Conservation (phyloP, 2,329 filamentous ascomycete species). For the Teratosphaeria nubilosa region DNA sequence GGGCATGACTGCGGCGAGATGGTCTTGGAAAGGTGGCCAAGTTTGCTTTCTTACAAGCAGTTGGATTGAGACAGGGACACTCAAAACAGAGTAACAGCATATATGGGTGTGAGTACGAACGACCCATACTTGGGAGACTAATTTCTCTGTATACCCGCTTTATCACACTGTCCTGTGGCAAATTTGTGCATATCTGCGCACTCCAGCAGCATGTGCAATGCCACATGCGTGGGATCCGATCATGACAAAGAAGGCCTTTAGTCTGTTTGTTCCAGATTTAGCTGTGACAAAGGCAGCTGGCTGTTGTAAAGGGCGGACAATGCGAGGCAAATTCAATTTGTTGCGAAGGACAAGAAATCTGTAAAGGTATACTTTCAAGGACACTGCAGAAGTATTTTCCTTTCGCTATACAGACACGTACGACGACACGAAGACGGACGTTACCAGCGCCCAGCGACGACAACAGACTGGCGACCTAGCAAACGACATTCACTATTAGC, state of each 20-base stretch:
- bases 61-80: too few relatives aligned
- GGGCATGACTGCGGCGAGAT: too few relatives aligned
- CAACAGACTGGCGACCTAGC: background rate
- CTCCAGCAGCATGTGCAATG: background rate
- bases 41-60: too few relatives aligned
- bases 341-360: background rate
- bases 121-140: too few relatives aligned
- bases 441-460: background rate
- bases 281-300: background rate
- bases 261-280: background rate
- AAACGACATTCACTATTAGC: background rate
- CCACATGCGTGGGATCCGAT: background rate
- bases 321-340: background rate
- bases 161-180: too few relatives aligned
- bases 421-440: background rate
- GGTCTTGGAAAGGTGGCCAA: too few relatives aligned
- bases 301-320: background rate
- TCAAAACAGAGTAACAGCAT: too few relatives aligned
- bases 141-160: too few relatives aligned
- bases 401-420: background rate
- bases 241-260: background rate
- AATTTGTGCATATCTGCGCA: background rate
- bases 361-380: background rate
- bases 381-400: background rate
- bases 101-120: too few relatives aligned